Base-by-base conservation (phyloP, 176 grass and related monocot genomes). In the Bonia amplexicaulis region DNA sequence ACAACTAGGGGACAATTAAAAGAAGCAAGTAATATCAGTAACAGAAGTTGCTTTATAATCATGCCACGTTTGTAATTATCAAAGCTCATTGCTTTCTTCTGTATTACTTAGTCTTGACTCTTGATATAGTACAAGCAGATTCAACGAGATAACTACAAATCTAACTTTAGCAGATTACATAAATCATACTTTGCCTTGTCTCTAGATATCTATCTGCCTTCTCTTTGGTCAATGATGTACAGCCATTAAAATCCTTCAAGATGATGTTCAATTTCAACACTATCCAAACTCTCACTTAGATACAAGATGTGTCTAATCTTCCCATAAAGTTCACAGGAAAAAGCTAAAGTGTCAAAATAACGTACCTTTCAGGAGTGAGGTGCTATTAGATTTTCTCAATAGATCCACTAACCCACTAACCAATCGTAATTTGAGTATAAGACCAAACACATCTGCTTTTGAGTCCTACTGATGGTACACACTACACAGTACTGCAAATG, bases 181-280 rank as follows among this genome's bases (percentile, higher is more conserved):
- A 80, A 6, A 67, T 64, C 71, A 42, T 78, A 86, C 54, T 66
- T 82, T 85, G 35, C 58, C n/a, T 26, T 26, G 23, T 61, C 63
- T 8, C 78, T n/a, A 78, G 53, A 11, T 42, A 82, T 77, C 78
- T 70, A 81, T 49, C n/a, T 63, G 49, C 13, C 23, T 77, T 85
- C 60, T 55, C n/a, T 63, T 78, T 81, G 35, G 52, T 45, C 82
- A 73, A 60, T 42, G 45, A 69, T 69, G 61, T 54, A 74, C n/a
- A 79, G 40, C 74, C 73, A 82, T 79, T 61, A 58, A 77, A 62
- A 83, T 87, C 17, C 27, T 83, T 51, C 27, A 68, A 74, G 45
- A 90, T 70, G 74, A 17, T 61, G 27, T n/a, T 47, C 31, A 12
- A 78, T 77, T 86, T 68, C 59, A 67, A 79, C 60, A 90, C 19